These are phyloP conservation scores for Solanum bukasovii DNA, from an alignment of 257 asterid species.

Conservation along the genomic window DNA sequence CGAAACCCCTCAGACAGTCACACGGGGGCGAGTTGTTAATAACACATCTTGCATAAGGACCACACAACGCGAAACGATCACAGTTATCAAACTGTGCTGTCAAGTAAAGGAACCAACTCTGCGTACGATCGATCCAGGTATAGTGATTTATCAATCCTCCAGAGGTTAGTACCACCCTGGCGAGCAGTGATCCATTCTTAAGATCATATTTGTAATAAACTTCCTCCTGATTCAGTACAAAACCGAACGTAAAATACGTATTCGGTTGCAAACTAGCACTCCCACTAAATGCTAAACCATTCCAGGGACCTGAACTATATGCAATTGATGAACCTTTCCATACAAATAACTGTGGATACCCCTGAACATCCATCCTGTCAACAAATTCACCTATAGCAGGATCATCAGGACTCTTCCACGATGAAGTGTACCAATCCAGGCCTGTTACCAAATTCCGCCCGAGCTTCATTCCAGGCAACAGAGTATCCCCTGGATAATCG, in stretches of 20 bases:
- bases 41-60: constrained; percentile 10
- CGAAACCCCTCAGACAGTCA: constrained; percentile 10
- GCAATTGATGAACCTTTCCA: constrained; percentile 6
- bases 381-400: constrained; percentile 28
- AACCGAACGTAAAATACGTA: constrained; percentile 7
- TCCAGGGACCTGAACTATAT: constrained; percentile 39
- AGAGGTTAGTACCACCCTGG: constrained; percentile 15
- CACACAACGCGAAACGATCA: constrained; percentile 8
- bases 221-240: constrained; percentile 12
- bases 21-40: background rate
- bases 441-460: constrained; percentile 1
- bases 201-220: constrained; percentile 18
- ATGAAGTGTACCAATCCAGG: background rate
- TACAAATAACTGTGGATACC: constrained; percentile 25
- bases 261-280: constrained; percentile 17
- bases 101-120: background rate
- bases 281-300: constrained; percentile 29
- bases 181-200: constrained; percentile 10
- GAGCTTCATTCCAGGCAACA: constrained; percentile 7
- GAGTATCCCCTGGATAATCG: constrained; percentile 9
- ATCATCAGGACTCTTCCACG: constrained; percentile 27
- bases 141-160: background rate
- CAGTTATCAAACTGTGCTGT: background rate
- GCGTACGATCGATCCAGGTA: constrained; percentile 1
- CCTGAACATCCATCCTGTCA: constrained; percentile 12